Evolutionary conservation across 1,139 yeast species (phyloP), one percentile per base, ranked within the genome.

Genomic region (Taiozyma onychis): DNA sequence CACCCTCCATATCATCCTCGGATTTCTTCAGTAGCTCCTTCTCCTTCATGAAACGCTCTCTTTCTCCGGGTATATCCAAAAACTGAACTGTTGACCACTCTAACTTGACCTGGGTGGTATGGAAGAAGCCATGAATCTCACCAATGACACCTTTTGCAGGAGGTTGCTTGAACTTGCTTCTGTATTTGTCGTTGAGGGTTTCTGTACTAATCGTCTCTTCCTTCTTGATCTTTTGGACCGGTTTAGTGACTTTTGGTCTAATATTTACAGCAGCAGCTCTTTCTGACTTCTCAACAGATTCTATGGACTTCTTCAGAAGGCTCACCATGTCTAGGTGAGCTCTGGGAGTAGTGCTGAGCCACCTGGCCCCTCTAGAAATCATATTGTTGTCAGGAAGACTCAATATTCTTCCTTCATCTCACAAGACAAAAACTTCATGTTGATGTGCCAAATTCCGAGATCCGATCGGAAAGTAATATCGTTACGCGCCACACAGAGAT

Each of bases 61-160:
- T 72, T 45, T 82, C 80, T 46, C 82, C 85, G 0, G 89, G 89
- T 11, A 85, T 78, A 27, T 79, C 77, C 10, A 68, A 56, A 54
- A 76, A 81, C 13, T 71, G 65, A 7, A 74, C 76, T 24, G 77
- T 69, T 11, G 85, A 76, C 89, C 90, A 85, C 55, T 83, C 87
- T 44, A 80, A 68, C 18, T 65, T 61, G 5, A 77, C 71, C 26
- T 68, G 68, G 3, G 80, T 69, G 1, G 64, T 60, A 51, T 76
- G 73, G 62, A 83, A 80, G 54, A 83, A 73, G 22, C 63, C 63
- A 45, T 66, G 68, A 6, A 63, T 53, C 39, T 55, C 53, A 22
- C 63, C 60, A 9, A 61, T n/a, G 1, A 57, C 57, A 1, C 74
- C 77, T 3, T 64, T 64, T 27, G 62, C 68, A 5, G 83, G 81